Evolutionary conservation across 2,329 filamentous ascomycete genomes (phyloP).

Genomic region (Ceratocystis huliohia): DNA sequence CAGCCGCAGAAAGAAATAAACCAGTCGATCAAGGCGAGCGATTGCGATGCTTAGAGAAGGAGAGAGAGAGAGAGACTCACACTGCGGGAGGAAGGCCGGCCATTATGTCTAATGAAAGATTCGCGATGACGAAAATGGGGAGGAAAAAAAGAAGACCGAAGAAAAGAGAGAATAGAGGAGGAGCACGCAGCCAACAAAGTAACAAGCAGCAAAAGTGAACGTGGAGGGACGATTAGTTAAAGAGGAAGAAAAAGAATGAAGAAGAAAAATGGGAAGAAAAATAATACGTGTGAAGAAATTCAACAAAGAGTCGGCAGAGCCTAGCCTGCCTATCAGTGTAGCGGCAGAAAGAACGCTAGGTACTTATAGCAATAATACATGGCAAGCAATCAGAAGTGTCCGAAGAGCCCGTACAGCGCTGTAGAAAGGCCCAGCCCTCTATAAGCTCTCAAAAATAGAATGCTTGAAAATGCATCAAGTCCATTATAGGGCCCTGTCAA

Average conservation of each 20-base stretch:
- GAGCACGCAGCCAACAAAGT: slow-evolving; percentile 5
- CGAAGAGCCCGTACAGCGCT: background rate
- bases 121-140: background rate
- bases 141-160: background rate
- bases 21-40: background rate
- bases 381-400: background rate
- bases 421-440: background rate
- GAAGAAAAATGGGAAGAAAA: background rate
- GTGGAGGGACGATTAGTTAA: background rate
- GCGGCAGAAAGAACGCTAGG: too few species aligned
- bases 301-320: background rate
- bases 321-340: too few species aligned
- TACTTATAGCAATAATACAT: too few species aligned
- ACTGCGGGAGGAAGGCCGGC: slow-evolving; percentile 22
- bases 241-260: background rate
- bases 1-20: background rate
- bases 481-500: background rate
- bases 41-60: background rate
- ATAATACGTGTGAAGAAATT: background rate
- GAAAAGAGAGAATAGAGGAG: background rate
- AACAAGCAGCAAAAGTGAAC: background rate
- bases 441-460: background rate
- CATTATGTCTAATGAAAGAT: slow-evolving; percentile 20
- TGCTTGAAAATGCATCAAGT: too few species aligned
- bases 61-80: slow-evolving; percentile 18